Evolutionary conservation across 1,139 yeast species (phyloP).

Genomic region (Geotrichum australiense): DNA sequence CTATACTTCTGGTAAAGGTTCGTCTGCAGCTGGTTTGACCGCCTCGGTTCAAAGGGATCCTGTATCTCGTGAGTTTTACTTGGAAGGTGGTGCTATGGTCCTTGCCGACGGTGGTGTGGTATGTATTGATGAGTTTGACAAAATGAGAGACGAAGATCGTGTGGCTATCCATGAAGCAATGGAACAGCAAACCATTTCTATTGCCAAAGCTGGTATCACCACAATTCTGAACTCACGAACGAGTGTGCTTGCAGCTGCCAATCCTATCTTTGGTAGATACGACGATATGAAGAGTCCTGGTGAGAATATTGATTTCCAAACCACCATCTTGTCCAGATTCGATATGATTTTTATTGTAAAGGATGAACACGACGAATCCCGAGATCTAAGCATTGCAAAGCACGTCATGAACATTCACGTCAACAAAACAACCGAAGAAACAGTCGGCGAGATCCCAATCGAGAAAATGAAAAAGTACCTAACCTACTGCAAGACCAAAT

Average conservation of each 20-base stretch:
- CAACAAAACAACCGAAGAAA: conserved; percentile 53
- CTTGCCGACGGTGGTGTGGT: conserved; percentile 99
- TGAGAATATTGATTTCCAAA: conserved; percentile 95
- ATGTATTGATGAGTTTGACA: conserved; percentile 97
- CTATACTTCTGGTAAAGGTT: conserved; percentile 97
- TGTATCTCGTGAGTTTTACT: conserved; percentile 77
- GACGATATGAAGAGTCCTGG: conserved; percentile 96
- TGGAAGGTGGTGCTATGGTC: conserved; percentile 99
- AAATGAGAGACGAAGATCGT: conserved; percentile 98
- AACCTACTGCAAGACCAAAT: conserved; percentile 78
- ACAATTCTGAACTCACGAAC: conserved; percentile 94
- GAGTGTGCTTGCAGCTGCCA: conserved; percentile 95
- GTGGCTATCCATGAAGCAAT: conserved; percentile 99
- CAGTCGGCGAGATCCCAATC: conserved; percentile 83
- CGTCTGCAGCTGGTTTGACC: conserved; percentile 98
- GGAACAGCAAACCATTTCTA: conserved; percentile 99
- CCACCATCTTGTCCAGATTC: conserved; percentile 92
- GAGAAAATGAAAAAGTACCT: conserved; percentile 88
- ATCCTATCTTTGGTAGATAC: conserved; percentile 93
- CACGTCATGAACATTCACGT: conserved; percentile 96
- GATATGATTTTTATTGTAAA: conserved; percentile 98
- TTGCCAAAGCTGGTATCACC: conserved; percentile 98
- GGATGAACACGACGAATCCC: conserved; percentile 81
- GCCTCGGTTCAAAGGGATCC: conserved; percentile 95
- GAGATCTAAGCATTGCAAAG: conserved; percentile 85